Evolutionary conservation across 1,284 basidiomycete genomes (phyloP).

Genomic region (Malassezia nana): DNA sequence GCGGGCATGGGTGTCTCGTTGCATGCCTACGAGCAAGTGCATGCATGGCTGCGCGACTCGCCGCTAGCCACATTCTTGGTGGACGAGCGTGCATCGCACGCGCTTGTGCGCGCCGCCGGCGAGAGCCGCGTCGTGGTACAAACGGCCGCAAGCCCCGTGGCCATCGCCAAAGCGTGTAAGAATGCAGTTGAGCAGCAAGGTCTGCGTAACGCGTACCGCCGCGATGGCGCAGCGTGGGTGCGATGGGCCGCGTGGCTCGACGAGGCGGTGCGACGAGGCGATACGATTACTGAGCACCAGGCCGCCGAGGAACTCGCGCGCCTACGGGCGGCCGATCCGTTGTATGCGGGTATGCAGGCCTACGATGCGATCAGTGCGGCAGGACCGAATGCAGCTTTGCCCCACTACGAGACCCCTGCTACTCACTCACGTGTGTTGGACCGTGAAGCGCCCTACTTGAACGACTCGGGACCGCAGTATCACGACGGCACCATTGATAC

Average conservation of each 20-base stretch:
- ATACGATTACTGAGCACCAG: conserved; percentile 27
- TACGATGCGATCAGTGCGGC: conserved; percentile 43
- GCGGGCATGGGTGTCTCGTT: conserved; percentile 3
- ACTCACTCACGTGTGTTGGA: conserved; percentile 30
- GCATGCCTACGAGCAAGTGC: conserved; percentile 7
- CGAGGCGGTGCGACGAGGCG: conserved; percentile 24
- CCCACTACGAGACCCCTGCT: conserved; percentile 44
- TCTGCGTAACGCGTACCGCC: conserved; percentile 32
- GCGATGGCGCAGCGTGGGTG: conserved; percentile 43
- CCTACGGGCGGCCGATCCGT: conserved; percentile 20
- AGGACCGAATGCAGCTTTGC: conserved; percentile 39
- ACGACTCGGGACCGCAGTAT: conserved; percentile 41
- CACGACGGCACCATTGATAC: conserved; percentile 44
- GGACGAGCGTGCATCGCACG: conserved; percentile 21
- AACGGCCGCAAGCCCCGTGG: conserved; percentile 20
- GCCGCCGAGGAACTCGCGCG: conserved; percentile 29
- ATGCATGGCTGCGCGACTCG: conserved; percentile 6
- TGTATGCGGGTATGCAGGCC: conserved; percentile 36
- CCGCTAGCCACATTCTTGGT: not conserved
- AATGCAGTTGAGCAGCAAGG: conserved; percentile 37
- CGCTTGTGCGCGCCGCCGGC: conserved; percentile 31
- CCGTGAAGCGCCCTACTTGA: conserved; percentile 34
- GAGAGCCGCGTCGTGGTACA: conserved; percentile 13
- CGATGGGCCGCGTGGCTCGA: conserved; percentile 47
- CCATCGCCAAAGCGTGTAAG: conserved; percentile 39